phyloP scores from a whole-genome alignment of 192 early-diverging fungal species.

The Podila clonocystis region DNA sequence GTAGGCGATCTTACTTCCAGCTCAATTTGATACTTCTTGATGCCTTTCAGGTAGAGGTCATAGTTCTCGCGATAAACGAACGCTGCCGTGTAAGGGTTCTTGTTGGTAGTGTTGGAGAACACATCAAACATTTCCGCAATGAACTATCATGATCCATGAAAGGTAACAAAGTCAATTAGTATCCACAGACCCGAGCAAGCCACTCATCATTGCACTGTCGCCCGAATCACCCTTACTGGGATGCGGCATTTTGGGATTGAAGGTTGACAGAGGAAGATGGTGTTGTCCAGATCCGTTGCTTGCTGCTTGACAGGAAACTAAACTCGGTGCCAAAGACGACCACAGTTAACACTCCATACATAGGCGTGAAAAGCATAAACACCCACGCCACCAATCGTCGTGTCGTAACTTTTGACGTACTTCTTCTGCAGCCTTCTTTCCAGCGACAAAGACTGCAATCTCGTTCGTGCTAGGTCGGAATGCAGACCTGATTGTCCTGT shows the following conservation, averaged over 20 bases:
- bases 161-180: background rate
- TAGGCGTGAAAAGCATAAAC: too few relatives aligned
- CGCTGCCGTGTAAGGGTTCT: slow-evolving; percentile 18
- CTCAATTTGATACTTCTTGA: slow-evolving; percentile 13
- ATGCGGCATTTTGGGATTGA: slow-evolving; percentile 37
- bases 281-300: slow-evolving; percentile 17
- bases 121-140: slow-evolving; percentile 30
- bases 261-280: slow-evolving; percentile 37
- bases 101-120: slow-evolving; percentile 17
- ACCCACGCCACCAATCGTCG: too few relatives aligned
- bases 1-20: slow-evolving; percentile 13
- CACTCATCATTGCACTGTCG: too few relatives aligned
- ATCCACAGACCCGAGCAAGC: background rate
- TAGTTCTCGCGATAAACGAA: slow-evolving; percentile 16
- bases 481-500: slow-evolving; percentile 27
- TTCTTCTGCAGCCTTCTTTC: slow-evolving; percentile 47
- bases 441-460: slow-evolving; percentile 44
- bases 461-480: slow-evolving; percentile 46
- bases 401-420: background rate
- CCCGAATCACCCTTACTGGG: slow-evolving; percentile 15
- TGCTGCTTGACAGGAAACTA: slow-evolving; percentile 41
- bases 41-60: slow-evolving; percentile 30
- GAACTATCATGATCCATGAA: slow-evolving; percentile 18
- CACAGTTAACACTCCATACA: background rate
- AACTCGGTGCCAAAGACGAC: background rate